Evolutionary conservation across 306 rosid species (phyloP).

Genomic region (Castanea mollissima): DNA sequence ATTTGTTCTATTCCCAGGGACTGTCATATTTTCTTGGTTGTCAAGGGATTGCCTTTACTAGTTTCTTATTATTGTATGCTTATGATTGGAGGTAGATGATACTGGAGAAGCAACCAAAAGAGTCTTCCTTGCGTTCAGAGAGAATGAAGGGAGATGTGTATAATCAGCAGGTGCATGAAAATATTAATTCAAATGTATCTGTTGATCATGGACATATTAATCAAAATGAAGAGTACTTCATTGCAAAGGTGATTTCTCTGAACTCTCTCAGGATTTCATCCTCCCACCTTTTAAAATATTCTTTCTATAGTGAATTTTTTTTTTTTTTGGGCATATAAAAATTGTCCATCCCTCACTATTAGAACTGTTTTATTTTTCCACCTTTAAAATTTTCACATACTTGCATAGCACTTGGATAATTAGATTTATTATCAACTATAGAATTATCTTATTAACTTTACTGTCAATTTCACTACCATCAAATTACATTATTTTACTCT

Average conservation of each 20-base stretch:
- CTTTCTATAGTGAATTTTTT: neutral
- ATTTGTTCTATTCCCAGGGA: constrained; percentile 6
- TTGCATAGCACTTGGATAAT: neutral
- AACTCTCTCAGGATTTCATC: neutral
- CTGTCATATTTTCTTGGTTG: constrained; percentile 14
- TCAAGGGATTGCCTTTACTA: constrained; percentile 5
- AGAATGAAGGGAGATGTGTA: constrained; percentile 32
- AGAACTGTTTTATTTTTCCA: neutral
- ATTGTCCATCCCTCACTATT: too few relatives aligned
- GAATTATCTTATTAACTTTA: neutral
- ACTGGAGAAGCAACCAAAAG: constrained; percentile 51
- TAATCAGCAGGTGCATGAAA: constrained; percentile 36
- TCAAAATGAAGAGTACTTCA: constrained; percentile 42
- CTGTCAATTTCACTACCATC: neutral
- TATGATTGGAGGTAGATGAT: constrained; percentile 58
- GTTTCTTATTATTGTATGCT: constrained; percentile 3
- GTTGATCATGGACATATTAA: constrained; percentile 29
- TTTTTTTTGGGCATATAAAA: neutral
- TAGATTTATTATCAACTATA: neutral
- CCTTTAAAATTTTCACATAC: neutral
- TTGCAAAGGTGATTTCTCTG: constrained; percentile 63
- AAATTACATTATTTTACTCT: neutral
- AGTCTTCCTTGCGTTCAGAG: constrained; percentile 34
- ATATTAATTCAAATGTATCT: constrained; percentile 40
- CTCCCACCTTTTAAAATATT: neutral